phyloP scores from a whole-genome alignment of 768 basidiomycete species.

The Lactarius quietus region DNA sequence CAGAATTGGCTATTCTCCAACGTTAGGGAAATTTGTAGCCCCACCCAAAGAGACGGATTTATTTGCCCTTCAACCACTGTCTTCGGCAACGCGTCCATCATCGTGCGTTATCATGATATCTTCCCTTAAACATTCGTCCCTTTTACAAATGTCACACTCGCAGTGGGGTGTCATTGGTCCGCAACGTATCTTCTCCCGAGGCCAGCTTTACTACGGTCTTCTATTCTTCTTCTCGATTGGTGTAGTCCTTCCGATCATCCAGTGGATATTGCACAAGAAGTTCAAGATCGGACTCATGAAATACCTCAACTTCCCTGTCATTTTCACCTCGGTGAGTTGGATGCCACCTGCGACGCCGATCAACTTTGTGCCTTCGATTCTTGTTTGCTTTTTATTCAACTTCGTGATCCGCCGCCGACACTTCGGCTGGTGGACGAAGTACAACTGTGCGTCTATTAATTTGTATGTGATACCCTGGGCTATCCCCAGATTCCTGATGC shows the following conservation, averaged over 20 bases:
- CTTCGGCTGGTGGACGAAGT: conserved; percentile 39
- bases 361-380: conserved; percentile 39
- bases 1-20: conserved; percentile 44
- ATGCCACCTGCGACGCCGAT: conserved; percentile 43
- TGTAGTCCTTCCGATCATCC: conserved; percentile 52
- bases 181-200: neutral
- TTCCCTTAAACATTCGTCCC: neutral
- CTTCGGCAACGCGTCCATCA: conserved; percentile 39
- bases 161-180: conserved; percentile 8
- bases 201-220: conserved; percentile 32
- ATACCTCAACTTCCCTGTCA: conserved; percentile 57
- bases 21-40: conserved; percentile 40
- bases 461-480: neutral
- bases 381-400: conserved; percentile 38
- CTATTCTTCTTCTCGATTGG: conserved; percentile 79
- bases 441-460: conserved; percentile 30
- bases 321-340: conserved; percentile 38
- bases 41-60: conserved; percentile 39
- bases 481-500: conserved; percentile 32
- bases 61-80: conserved; percentile 36
- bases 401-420: conserved; percentile 29
- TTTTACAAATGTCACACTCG: neutral
- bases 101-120: neutral
- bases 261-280: conserved; percentile 42
- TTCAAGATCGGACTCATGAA: conserved; percentile 32